phyloP scores from a whole-genome alignment of 257 asterid species.

The Lavandula angustifolia region DNA sequence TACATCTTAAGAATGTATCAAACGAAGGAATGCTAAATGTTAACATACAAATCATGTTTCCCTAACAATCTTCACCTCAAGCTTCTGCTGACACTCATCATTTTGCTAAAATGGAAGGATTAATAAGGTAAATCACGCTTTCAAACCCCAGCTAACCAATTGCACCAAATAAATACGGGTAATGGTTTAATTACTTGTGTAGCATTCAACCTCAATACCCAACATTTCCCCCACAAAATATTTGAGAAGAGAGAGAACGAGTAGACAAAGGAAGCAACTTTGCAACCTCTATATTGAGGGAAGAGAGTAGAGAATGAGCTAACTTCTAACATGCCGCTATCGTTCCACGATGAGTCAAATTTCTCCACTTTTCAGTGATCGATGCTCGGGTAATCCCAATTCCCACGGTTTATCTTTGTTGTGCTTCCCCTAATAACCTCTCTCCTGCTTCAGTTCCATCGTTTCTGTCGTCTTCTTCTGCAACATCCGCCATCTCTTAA shows the following conservation, averaged over 20 bases:
- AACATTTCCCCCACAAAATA: not conserved
- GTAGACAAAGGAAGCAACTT: not conserved
- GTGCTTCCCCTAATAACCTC: conserved; percentile 39
- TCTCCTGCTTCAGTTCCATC: conserved; percentile 28
- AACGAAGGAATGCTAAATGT: no score
- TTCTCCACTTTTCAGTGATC: conserved; percentile 64
- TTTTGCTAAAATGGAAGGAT: no score
- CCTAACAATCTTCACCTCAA: no score
- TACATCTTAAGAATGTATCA: no score
- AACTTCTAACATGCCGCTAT: conserved; percentile 62
- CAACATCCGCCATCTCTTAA: conserved; percentile 23
- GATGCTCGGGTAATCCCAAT: conserved; percentile 45
- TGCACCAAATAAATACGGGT: conserved; percentile 1
- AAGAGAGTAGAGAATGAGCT: conserved; percentile 76
- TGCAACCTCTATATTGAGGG: conserved; percentile 55
- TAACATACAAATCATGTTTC: no score
- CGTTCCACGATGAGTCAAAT: conserved; percentile 75
- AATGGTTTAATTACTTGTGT: not conserved
- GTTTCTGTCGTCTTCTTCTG: conserved; percentile 25
- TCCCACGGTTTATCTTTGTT: conserved; percentile 45
- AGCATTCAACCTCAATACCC: conserved; percentile 8
- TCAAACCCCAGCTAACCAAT: conserved; percentile 24
- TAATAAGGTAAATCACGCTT: not conserved
- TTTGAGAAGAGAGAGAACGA: not conserved
- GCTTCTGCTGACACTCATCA: no score